Evolutionary conservation across 2,329 filamentous ascomycete genomes (phyloP).

Genomic region (Aspergillus pseudonomiae): DNA sequence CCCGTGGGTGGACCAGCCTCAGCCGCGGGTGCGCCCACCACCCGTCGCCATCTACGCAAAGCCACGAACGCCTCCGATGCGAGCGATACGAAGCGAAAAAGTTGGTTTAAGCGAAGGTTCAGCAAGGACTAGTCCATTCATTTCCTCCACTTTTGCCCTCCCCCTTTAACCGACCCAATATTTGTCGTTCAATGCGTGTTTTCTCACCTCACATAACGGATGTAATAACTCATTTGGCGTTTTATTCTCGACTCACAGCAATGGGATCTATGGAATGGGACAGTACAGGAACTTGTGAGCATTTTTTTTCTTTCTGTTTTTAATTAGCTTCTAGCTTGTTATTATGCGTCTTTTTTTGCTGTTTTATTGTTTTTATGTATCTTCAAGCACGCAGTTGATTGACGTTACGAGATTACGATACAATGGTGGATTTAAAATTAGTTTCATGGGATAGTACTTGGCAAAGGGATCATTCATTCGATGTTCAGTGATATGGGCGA

Average conservation of each 20-base stretch:
- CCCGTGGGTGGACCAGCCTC: slow-evolving; percentile 29
- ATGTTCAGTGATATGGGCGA: slow-evolving; percentile 14
- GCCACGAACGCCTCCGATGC: slow-evolving; percentile 22
- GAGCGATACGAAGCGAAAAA: slow-evolving; percentile 69
- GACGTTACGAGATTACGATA: slow-evolving; percentile 31
- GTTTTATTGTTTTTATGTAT: slow-evolving; percentile 11
- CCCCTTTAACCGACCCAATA: background rate
- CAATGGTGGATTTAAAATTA: slow-evolving; percentile 12
- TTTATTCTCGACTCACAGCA: slow-evolving; percentile 5
- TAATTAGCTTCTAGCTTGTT: slow-evolving; percentile 1
- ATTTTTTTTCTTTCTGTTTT: slow-evolving; percentile 7
- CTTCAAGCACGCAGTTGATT: slow-evolving; percentile 13
- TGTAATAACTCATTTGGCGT: slow-evolving; percentile 16
- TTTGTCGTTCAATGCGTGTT: slow-evolving; percentile 15
- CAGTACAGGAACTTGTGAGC: background rate
- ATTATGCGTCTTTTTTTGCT: slow-evolving; percentile 7
- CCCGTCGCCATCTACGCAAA: slow-evolving; percentile 27
- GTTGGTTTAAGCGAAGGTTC: slow-evolving; percentile 84
- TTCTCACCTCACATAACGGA: slow-evolving; percentile 22
- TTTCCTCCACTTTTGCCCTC: background rate
- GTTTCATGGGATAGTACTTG: slow-evolving; percentile 9
- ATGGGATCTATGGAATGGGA: slow-evolving; percentile 6
- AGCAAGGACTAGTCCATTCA: slow-evolving; percentile 54
- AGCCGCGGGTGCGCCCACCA: slow-evolving; percentile 21
- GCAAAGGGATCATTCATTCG: background rate